Conservation (phyloP, 148 eudicot genomes). For the Arbutus unedo region DNA sequence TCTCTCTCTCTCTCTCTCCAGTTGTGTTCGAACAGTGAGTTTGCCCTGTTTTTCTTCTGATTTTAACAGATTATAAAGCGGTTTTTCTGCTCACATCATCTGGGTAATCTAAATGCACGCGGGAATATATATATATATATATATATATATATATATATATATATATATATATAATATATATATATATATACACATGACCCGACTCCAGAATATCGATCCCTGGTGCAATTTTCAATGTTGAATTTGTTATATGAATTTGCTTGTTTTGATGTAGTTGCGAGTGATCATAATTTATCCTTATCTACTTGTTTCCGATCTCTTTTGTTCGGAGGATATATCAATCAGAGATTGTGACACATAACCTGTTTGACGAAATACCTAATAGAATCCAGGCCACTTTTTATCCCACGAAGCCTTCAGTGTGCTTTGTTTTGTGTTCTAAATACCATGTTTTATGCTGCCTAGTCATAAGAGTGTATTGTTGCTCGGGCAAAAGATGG, state of each 20-base stretch:
- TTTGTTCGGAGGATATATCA: background rate
- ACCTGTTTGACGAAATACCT: background rate
- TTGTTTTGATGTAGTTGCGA: background rate
- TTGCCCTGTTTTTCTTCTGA: background rate
- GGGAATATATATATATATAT: background rate
- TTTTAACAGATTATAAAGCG: background rate
- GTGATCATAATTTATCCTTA: background rate
- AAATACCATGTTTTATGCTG: too few species aligned
- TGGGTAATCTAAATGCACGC: background rate
- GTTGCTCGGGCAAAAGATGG: too few species aligned
- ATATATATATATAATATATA: too few species aligned
- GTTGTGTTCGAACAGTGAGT: background rate
- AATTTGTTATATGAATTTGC: constrained; percentile 4
- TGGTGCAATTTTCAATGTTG: background rate
- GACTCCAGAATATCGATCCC: background rate
- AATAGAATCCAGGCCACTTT: background rate
- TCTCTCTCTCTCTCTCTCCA: background rate
- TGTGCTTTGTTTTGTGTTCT: too few species aligned
- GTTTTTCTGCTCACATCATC: background rate
- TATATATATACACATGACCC: background rate
- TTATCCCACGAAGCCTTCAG: background rate
- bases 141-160: too few species aligned
- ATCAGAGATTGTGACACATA: background rate
- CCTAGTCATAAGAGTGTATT: too few species aligned
- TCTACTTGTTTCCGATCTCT: background rate